Percentiles rank a stretch among this genome's conserved stretches.
Conservation (phyloP, 1,139 yeast species). For the Debaryomycetaceae sp. region DNA sequence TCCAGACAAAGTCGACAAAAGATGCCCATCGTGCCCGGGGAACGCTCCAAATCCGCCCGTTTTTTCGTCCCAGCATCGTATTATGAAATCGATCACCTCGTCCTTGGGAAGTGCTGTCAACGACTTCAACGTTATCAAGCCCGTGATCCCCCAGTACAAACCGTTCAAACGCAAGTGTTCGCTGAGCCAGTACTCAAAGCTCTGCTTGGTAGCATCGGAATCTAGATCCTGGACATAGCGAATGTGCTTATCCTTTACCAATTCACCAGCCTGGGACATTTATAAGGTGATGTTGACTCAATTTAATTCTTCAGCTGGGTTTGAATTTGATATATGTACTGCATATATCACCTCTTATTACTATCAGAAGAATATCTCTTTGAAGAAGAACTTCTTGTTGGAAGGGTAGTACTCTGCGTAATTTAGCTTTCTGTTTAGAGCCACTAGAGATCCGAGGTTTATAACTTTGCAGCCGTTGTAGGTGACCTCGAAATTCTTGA, state of each 20-base stretch:
- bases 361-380: slow-evolving; percentile 27
- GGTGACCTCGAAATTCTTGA: slow-evolving; percentile 69
- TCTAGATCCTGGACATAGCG: slow-evolving; percentile 36
- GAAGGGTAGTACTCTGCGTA: slow-evolving; percentile 73
- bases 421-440: slow-evolving; percentile 45
- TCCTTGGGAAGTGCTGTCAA: slow-evolving; percentile 50
- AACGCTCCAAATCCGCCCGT: slow-evolving; percentile 89
- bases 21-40: slow-evolving; percentile 85
- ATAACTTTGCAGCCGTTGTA: slow-evolving; percentile 81
- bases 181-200: slow-evolving; percentile 79
- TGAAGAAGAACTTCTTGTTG: slow-evolving; percentile 45
- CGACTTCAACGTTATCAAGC: slow-evolving; percentile 60
- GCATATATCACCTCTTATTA: background rate
- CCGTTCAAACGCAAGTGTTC: slow-evolving; percentile 92
- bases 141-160: slow-evolving; percentile 90
- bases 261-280: slow-evolving; percentile 2
- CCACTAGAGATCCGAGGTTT: slow-evolving; percentile 62
- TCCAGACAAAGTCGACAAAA: slow-evolving; percentile 84
- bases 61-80: slow-evolving; percentile 58
- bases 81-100: slow-evolving; percentile 65
- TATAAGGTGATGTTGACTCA: background rate
- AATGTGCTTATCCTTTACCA: slow-evolving; percentile 28
- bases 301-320: background rate
- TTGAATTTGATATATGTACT: background rate
- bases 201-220: slow-evolving; percentile 24